Percentiles rank a stretch among this genome's conserved stretches.
Conservation (phyloP, 768 basidiomycete species). For the Hemileccinum rubropunctum region DNA sequence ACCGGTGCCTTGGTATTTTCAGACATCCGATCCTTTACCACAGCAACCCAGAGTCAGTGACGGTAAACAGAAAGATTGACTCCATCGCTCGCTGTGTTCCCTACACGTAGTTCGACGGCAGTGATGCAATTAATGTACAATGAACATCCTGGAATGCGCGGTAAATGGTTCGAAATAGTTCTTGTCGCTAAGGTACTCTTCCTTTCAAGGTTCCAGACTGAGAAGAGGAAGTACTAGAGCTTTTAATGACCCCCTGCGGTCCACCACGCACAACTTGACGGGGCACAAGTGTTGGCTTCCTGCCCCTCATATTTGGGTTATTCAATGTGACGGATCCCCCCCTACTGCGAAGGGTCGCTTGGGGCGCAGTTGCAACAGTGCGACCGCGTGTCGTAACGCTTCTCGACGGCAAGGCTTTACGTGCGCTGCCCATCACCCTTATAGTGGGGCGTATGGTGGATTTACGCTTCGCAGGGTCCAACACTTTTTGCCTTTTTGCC, state of each 20-base stretch:
- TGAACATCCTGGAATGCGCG: conserved; percentile 4
- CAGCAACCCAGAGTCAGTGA: background rate
- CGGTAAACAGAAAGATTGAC: background rate
- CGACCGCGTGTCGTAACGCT: conserved; percentile 9
- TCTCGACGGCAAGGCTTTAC: conserved; percentile 15
- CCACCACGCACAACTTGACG: conserved; percentile 12
- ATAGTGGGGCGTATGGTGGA: conserved; percentile 25
- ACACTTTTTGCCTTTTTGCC: conserved; percentile 26
- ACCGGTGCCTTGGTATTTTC: no score
- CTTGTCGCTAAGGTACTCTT: conserved; percentile 12
- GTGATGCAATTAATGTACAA: conserved; percentile 25
- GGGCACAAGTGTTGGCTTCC: conserved; percentile 5
- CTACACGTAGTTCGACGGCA: conserved; percentile 7
- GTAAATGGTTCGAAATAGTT: background rate
- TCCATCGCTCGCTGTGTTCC: background rate
- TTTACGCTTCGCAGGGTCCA: conserved; percentile 24
- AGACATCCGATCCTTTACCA: background rate
- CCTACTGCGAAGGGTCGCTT: conserved; percentile 8
- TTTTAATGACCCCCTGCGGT: conserved; percentile 17
- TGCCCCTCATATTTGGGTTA: conserved; percentile 12
- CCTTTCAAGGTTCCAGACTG: conserved; percentile 25
- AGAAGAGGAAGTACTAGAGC: conserved; percentile 24
- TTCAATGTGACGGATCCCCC: conserved; percentile 8
- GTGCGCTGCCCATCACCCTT: conserved; percentile 12
- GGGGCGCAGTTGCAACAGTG: conserved; percentile 7